Conservation (phyloP, 306 rosid genomes). For the Cucumis melo region DNA sequence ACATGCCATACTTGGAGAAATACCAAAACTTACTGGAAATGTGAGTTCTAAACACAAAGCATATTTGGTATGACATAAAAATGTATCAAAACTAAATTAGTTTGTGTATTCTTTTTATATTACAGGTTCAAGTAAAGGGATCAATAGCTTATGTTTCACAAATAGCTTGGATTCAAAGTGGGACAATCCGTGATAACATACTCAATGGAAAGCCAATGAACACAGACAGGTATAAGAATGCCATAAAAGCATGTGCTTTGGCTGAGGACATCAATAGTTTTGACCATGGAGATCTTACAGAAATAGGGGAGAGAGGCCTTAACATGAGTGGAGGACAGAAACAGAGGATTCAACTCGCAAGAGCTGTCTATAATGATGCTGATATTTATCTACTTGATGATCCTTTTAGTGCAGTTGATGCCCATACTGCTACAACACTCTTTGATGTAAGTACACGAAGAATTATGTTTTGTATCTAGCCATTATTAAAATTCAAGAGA, state of each 20-base stretch:
- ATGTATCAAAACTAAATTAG: background rate
- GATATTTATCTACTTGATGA: constrained; percentile 70
- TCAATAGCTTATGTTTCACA: constrained; percentile 69
- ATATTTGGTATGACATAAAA: background rate
- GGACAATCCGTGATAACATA: constrained; percentile 61
- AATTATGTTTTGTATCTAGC: background rate
- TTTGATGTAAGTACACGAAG: constrained; percentile 33
- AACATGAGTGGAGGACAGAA: constrained; percentile 93
- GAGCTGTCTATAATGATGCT: constrained; percentile 69
- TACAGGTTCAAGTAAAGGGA: constrained; percentile 48
- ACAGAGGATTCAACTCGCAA: constrained; percentile 74
- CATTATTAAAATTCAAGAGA: background rate
- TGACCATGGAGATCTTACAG: constrained; percentile 71
- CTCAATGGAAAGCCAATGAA: constrained; percentile 67
- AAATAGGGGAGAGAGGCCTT: constrained; percentile 78
- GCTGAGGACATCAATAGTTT: constrained; percentile 47
- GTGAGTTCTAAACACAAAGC: constrained; percentile 26
- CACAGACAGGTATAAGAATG: constrained; percentile 31
- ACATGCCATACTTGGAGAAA: constrained; percentile 58
- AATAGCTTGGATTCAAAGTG: constrained; percentile 75
- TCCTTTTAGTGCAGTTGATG: constrained; percentile 86
- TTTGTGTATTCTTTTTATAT: background rate
- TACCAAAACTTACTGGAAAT: constrained; percentile 51
- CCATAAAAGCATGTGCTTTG: constrained; percentile 55
- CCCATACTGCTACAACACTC: constrained; percentile 54